Conservation (phyloP, 768 basidiomycete species). For the Boletellus ananas region DNA sequence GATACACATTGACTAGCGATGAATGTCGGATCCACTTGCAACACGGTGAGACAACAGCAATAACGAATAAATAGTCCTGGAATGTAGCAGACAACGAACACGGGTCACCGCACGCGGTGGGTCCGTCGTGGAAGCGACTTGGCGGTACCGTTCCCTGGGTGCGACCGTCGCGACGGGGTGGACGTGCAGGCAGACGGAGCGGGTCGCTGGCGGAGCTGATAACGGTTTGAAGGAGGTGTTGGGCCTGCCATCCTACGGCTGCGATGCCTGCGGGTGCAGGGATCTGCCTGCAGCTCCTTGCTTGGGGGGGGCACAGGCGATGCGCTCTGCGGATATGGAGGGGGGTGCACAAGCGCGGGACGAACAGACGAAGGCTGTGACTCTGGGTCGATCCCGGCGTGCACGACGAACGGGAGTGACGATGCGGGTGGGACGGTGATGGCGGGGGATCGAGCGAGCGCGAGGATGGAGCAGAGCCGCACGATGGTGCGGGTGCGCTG, state of each 20-base stretch:
- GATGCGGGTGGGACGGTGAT: conserved; percentile 26
- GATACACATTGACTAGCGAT: neutral
- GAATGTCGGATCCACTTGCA: conserved; percentile 7
- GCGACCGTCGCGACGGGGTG: conserved; percentile 17
- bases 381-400: conserved; percentile 33
- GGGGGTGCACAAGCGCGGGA: conserved; percentile 30
- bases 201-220: conserved; percentile 31
- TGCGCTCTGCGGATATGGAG: conserved; percentile 2
- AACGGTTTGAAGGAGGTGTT: conserved; percentile 19
- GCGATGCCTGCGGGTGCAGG: conserved; percentile 11
- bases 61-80: conserved; percentile 32
- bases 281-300: conserved; percentile 5
- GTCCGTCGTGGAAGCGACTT: conserved; percentile 15
- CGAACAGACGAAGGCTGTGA: conserved; percentile 29
- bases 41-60: conserved; percentile 32
- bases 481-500: conserved; percentile 18
- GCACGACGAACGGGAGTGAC: conserved; percentile 28
- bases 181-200: conserved; percentile 11
- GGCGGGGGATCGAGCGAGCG: conserved; percentile 9
- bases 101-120: conserved; percentile 12
- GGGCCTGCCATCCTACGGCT: conserved; percentile 1
- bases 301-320: conserved; percentile 6
- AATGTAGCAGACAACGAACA: neutral
- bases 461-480: conserved; percentile 17
- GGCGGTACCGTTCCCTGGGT: conserved; percentile 7